phyloP scores from a whole-genome alignment of 306 rosid genomes.

The Cucurbita pepo region DNA sequence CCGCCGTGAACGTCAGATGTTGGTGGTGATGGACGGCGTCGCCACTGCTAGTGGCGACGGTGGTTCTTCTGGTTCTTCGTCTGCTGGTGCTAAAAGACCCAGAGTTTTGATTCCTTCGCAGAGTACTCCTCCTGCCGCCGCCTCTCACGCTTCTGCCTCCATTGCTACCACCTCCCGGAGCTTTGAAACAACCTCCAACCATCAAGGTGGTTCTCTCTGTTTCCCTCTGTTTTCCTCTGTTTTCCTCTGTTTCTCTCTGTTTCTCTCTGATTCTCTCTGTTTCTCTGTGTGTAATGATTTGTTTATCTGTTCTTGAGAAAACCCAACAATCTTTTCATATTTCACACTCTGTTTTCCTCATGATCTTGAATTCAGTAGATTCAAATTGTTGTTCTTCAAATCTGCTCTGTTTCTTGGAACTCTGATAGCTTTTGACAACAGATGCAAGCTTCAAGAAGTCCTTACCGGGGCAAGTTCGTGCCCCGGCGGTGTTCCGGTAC shows the following conservation, averaged over 20 bases:
- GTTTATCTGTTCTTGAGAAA: background rate
- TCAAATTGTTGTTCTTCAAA: background rate
- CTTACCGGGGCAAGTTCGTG: constrained; percentile 47
- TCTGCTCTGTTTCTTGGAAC: background rate
- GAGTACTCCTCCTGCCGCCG: constrained; percentile 16
- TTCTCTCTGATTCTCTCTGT: background rate
- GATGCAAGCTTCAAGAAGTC: constrained; percentile 46
- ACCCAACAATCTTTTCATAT: background rate
- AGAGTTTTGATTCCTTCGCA: constrained; percentile 26
- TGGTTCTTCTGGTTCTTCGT: constrained; percentile 26
- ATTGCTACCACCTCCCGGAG: constrained; percentile 35
- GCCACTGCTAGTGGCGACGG: constrained; percentile 6
- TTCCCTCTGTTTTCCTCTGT: background rate
- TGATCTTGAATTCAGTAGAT: too few species aligned
- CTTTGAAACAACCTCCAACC: constrained; percentile 27
- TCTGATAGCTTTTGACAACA: constrained; percentile 11
- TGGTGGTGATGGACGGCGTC: constrained; percentile 5
- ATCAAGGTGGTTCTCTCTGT: constrained; percentile 28
- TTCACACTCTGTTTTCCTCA: background rate
- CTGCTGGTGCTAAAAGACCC: constrained; percentile 42
- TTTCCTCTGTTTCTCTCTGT: background rate
- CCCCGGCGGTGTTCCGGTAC: constrained; percentile 61
- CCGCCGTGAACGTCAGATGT: constrained; percentile 37
- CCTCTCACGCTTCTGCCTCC: constrained; percentile 43
- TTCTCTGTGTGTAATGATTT: background rate